Conservation (phyloP, 345 rosid genomes). For the Pugionium dolabratum region DNA sequence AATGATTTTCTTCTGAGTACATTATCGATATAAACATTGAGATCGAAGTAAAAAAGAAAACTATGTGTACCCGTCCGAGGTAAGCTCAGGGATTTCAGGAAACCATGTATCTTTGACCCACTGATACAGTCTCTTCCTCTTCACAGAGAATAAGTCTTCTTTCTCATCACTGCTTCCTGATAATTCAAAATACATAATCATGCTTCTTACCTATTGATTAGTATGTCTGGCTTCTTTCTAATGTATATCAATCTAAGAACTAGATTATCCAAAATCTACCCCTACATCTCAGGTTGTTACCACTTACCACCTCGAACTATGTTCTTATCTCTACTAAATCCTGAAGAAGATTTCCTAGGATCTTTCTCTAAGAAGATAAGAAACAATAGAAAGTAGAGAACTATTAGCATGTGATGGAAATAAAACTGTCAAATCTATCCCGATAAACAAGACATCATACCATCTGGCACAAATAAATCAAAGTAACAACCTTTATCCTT, state of each 20-base stretch:
- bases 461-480: constrained; percentile 14
- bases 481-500: constrained; percentile 26
- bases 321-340: constrained; percentile 33
- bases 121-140: constrained; percentile 57
- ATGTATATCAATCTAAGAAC: constrained; percentile 12
- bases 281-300: constrained; percentile 24
- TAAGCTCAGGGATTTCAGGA: constrained; percentile 51
- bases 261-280: constrained; percentile 27
- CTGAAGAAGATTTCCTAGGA: constrained; percentile 35
- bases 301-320: constrained; percentile 27
- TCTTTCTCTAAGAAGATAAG: constrained; percentile 34
- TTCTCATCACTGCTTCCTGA: constrained; percentile 46
- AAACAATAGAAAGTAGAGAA: constrained; percentile 5
- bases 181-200: constrained; percentile 27
- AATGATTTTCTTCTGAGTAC: constrained; percentile 30
- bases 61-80: constrained; percentile 50
- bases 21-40: constrained; percentile 29
- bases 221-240: constrained; percentile 14
- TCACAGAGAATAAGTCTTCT: constrained; percentile 49
- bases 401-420: not conserved
- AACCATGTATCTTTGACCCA: constrained; percentile 53
- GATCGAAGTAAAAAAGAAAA: constrained; percentile 6
- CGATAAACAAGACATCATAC: not conserved
- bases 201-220: constrained; percentile 19
- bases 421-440: not conserved